A percentile compares a stretch with the other conserved stretches of the same genome.
Conservation (phyloP, 305 asterid species). For the Fraxinus baroniana region DNA sequence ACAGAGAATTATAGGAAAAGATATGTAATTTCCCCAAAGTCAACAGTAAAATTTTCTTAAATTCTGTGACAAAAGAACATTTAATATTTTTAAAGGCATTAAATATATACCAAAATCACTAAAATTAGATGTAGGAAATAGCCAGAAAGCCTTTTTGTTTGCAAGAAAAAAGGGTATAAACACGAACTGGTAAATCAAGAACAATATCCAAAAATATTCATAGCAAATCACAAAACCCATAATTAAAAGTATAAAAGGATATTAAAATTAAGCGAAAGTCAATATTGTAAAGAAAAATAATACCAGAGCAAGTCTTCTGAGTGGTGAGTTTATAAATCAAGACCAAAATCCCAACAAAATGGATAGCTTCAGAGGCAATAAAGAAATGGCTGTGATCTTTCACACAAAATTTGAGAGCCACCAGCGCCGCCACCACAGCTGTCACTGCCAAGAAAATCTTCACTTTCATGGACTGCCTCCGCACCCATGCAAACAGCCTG, state of each 20-base stretch:
- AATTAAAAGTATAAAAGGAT: background rate
- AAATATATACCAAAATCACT: background rate
- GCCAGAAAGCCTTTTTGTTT: background rate
- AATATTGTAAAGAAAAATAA: background rate
- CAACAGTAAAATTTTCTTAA: background rate
- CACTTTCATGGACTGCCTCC: slow-evolving; percentile 70
- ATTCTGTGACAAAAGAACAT: background rate
- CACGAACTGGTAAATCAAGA: background rate
- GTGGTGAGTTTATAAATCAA: slow-evolving; percentile 73
- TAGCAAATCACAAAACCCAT: background rate
- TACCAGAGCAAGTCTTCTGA: slow-evolving; percentile 78
- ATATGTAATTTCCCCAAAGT: background rate
- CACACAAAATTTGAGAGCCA: slow-evolving; percentile 57
- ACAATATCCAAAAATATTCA: background rate
- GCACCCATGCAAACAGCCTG: slow-evolving; percentile 65
- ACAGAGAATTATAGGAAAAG: background rate
- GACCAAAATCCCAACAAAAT: slow-evolving; percentile 64
- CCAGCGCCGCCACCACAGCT: slow-evolving; percentile 36
- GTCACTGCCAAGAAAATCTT: slow-evolving; percentile 49
- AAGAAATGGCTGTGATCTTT: slow-evolving; percentile 58
- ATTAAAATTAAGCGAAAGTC: background rate
- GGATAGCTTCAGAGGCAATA: slow-evolving; percentile 60
- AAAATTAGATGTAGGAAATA: background rate
- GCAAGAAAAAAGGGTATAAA: background rate
- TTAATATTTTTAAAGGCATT: background rate